These are phyloP conservation scores for Amanita rimosa DNA, from an alignment of 768 basidiomycete genomes.

Conservation along the genomic window DNA sequence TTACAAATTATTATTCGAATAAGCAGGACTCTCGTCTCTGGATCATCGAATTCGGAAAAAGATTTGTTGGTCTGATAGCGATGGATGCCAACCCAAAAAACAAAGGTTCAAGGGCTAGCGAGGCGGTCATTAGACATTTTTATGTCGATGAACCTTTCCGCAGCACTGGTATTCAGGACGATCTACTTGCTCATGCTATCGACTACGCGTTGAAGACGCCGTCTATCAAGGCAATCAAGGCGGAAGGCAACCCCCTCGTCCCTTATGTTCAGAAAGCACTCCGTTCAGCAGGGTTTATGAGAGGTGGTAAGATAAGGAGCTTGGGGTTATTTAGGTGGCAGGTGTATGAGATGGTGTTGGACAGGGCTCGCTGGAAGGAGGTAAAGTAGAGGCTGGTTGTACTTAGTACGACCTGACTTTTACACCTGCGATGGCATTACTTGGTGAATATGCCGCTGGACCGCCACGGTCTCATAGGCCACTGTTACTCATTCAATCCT, in stretches of 20 bases:
- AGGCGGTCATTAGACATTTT: slow-evolving; percentile 67
- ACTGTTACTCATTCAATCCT: slow-evolving; percentile 48
- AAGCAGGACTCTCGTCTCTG: slow-evolving; percentile 59
- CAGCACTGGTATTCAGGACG: slow-evolving; percentile 43
- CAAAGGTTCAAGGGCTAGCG: slow-evolving; percentile 15
- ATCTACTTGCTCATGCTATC: slow-evolving; percentile 52
- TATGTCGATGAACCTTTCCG: slow-evolving; percentile 60
- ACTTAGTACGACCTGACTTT: no score
- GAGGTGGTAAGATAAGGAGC: slow-evolving; percentile 28
- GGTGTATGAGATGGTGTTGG: slow-evolving; percentile 25
- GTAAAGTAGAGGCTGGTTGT: slow-evolving; percentile 4
- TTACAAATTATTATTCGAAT: slow-evolving; percentile 43
- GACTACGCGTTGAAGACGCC: slow-evolving; percentile 42
- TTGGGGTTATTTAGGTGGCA: slow-evolving; percentile 52
- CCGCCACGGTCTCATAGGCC: slow-evolving; percentile 18
- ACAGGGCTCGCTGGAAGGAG: slow-evolving; percentile 35
- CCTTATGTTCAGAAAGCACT: slow-evolving; percentile 36
- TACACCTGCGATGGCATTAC: background rate
- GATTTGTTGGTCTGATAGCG: slow-evolving; percentile 58
- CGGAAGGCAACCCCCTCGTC: slow-evolving; percentile 37
- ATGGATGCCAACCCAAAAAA: slow-evolving; percentile 44
- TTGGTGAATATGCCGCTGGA: slow-evolving; percentile 3
- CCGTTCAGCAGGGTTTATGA: slow-evolving; percentile 35
- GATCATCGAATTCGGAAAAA: slow-evolving; percentile 48
- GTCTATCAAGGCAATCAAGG: slow-evolving; percentile 33